Evolutionary conservation across 352 stramenopile genomes (phyloP).

Genomic region (Pythium monospermum): DNA sequence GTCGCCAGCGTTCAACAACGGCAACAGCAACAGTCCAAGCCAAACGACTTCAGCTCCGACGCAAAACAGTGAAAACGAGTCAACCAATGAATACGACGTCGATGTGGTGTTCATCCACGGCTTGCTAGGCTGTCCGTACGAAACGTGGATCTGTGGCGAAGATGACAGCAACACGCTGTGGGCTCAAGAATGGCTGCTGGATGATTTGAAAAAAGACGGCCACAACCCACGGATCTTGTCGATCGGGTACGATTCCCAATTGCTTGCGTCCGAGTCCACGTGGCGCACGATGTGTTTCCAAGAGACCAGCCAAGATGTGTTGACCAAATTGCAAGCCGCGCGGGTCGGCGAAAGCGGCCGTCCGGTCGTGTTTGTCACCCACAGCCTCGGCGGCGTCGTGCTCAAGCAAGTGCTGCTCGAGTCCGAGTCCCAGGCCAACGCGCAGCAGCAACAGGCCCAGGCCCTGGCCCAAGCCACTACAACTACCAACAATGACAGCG

Average conservation of each 20-base stretch:
- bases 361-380: conserved; percentile 79
- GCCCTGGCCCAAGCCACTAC: too few relatives aligned
- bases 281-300: conserved; percentile 75
- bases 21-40: too few relatives aligned
- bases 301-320: conserved; percentile 60
- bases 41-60: too few relatives aligned
- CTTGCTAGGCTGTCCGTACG: conserved; percentile 68
- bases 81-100: conserved; percentile 45
- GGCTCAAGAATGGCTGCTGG: conserved; percentile 62
- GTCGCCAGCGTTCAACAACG: conserved; percentile 15
- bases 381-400: conserved; percentile 79
- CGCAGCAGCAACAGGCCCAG: too few relatives aligned
- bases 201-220: conserved; percentile 52
- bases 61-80: conserved; percentile 10
- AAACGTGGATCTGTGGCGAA: conserved; percentile 74
- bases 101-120: conserved; percentile 84
- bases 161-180: conserved; percentile 55
- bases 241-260: conserved; percentile 77
- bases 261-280: conserved; percentile 66
- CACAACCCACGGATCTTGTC: conserved; percentile 65
- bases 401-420: conserved; percentile 80
- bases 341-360: conserved; percentile 51
- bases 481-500: too few relatives aligned
- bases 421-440: too few relatives aligned
- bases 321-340: conserved; percentile 52